Base-by-base conservation (phyloP, 352 stramenopile genomes). In the Blastocystis sp. region DNA sequence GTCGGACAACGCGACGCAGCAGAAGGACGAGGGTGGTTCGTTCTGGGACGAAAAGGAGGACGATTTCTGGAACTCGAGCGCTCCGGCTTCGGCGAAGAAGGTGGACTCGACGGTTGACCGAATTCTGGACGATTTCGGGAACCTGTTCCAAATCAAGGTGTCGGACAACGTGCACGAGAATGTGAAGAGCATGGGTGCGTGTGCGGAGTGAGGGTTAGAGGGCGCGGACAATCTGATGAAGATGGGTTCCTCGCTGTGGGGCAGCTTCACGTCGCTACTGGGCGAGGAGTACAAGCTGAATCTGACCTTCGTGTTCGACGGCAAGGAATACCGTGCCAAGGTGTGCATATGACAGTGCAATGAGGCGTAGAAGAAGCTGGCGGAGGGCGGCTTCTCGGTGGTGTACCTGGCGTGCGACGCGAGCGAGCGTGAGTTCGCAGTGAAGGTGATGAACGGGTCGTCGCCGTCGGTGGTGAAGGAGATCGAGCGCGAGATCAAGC, bases 401-500 rank as follows among this genome's bases (percentile, higher is more conserved):
- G 71, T 81, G 48, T 81, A 81, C 45, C 38, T 45, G 23, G 71
- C 48, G 11, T 2, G 17, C 23, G 65, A 87, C 41, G 56, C 40
- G 19, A 53, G 14, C 5, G 43, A 41, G 23, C 21, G 43, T 4
- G 41, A 76, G 23, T 87, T 59, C 21, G 77, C 77, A n/a, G 11
- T 87, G 77, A 87, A 87, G 56, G 65, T 77, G 52, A 87, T 87
- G 77, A 87, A 77, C 1, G 77, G 17, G n/a, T 71, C 52, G 40
- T 62, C 62, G 7, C 59, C 62, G 4, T 48, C 69, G 19, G 43
- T 38, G 11, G 21, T 52, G 19, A 45, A 59, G 10, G 59, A 74
- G 40, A 87, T 87, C 65, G 77, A 87, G 45, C 62, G 52, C 2
- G 77, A 87, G 45, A 41, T 87, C 7, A 87, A 87, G 48, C 34